These are phyloP conservation scores for Candida easanensis DNA, from an alignment of 805 yeast genomes.

Conservation along the genomic window DNA sequence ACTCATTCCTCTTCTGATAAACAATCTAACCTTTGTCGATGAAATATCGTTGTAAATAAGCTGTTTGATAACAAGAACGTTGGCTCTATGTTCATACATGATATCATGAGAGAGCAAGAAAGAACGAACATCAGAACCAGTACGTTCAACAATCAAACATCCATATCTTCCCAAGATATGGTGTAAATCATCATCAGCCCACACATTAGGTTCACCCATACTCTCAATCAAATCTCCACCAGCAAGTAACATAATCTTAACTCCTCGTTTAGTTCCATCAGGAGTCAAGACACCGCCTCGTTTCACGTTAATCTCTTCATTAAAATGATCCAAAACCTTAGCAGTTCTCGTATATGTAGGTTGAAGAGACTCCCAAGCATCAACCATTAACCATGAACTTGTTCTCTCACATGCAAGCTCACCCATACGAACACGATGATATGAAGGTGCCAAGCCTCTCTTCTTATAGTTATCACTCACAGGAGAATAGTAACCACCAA, in stretches of 20 bases:
- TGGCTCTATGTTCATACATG: constrained; percentile 94
- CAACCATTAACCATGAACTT: constrained; percentile 97
- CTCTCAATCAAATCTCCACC: constrained; percentile 98
- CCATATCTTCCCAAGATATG: constrained; percentile 96
- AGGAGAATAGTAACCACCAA: constrained; percentile 96
- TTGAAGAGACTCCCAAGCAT: constrained; percentile 97
- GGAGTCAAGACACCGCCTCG: constrained; percentile 75
- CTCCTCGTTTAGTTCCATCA: constrained; percentile 68
- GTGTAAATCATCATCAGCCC: constrained; percentile 95
- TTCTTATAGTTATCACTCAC: constrained; percentile 91
- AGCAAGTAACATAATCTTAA: constrained; percentile 91
- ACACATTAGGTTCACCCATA: constrained; percentile 99
- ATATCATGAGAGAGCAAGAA: constrained; percentile 91
- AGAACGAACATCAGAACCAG: constrained; percentile 93
- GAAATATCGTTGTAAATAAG: constrained; percentile 94
- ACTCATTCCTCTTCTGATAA: constrained; percentile 92
- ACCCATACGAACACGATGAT: constrained; percentile 95
- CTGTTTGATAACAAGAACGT: constrained; percentile 92
- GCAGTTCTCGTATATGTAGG: constrained; percentile 92
- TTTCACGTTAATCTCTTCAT: constrained; percentile 88
- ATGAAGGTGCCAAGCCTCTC: constrained; percentile 86
- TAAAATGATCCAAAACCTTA: constrained; percentile 91
- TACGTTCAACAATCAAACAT: constrained; percentile 92
- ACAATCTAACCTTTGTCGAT: constrained; percentile 90
- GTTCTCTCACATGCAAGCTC: constrained; percentile 97